These are phyloP conservation scores for Botrytis galanthina DNA, from an alignment of 2,329 filamentous ascomycete genomes.

Conservation along the genomic window DNA sequence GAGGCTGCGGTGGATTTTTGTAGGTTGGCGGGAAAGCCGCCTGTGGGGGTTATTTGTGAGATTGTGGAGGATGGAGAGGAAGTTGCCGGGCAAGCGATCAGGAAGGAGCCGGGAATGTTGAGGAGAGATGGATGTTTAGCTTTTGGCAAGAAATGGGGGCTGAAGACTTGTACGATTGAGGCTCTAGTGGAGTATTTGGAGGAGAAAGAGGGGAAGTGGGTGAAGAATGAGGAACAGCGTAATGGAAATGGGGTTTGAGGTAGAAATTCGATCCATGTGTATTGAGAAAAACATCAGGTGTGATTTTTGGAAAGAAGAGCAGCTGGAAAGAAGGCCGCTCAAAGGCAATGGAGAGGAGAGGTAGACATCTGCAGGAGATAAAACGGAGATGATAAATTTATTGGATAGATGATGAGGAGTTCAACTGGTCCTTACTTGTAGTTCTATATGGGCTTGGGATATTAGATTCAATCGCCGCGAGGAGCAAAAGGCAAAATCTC, in stretches of 20 bases:
- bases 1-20: constrained; percentile 94
- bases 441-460: constrained; percentile 3
- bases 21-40: constrained; percentile 72
- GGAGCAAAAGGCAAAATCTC: constrained; percentile 7
- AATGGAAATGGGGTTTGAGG: neutral
- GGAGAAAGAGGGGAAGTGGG: constrained; percentile 36
- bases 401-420: constrained; percentile 2
- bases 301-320: neutral
- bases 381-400: neutral
- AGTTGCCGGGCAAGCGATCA: constrained; percentile 64
- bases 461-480: constrained; percentile 3
- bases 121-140: constrained; percentile 80
- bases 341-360: too few relatives aligned
- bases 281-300: neutral
- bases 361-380: neutral
- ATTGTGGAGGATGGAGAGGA: constrained; percentile 80
- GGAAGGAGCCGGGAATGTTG: constrained; percentile 80
- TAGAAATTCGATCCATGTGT: neutral
- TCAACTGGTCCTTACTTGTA: neutral
- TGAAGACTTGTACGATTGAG: constrained; percentile 95
- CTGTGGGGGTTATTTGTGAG: constrained; percentile 84
- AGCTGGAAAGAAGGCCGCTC: neutral
- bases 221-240: constrained; percentile 27
- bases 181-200: constrained; percentile 69
- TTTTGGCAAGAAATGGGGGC: constrained; percentile 84